A percentile compares a stretch with the other conserved stretches of the same genome.
Conservation (phyloP, 495 filamentous ascomycete genomes). For the Viridothelium virens region DNA sequence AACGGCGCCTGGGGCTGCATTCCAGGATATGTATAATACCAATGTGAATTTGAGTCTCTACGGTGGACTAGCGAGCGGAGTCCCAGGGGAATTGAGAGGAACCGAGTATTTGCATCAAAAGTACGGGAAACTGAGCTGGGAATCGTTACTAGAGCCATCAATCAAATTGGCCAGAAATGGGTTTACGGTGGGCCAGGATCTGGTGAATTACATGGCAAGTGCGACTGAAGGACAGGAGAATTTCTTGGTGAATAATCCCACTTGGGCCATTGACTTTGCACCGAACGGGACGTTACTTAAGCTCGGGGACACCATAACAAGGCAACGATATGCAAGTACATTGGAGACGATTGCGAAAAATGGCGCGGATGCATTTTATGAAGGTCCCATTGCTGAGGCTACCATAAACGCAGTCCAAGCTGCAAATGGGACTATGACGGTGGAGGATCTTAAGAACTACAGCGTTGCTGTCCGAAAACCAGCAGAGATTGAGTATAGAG, state of each 20-base stretch:
- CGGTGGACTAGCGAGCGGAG: slow-evolving; percentile 66
- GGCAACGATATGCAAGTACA: slow-evolving; percentile 70
- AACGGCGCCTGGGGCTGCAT: slow-evolving; percentile 61
- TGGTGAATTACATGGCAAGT: slow-evolving; percentile 57
- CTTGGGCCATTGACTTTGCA: slow-evolving; percentile 82
- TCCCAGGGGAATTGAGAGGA: slow-evolving; percentile 77
- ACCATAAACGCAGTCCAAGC: slow-evolving; percentile 58
- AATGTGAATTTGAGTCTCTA: slow-evolving; percentile 34
- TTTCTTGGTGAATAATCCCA: slow-evolving; percentile 64
- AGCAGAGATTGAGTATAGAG: slow-evolving; percentile 61
- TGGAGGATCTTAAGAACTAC: slow-evolving; percentile 68
- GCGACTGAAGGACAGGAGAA: slow-evolving; percentile 37
- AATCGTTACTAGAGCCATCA: slow-evolving; percentile 59
- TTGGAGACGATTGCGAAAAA: slow-evolving; percentile 63
- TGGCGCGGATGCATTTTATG: slow-evolving; percentile 70
- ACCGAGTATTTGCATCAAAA: slow-evolving; percentile 66
- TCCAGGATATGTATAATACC: slow-evolving; percentile 32
- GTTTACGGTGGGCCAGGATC: slow-evolving; percentile 61
- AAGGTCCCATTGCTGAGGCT: slow-evolving; percentile 61
- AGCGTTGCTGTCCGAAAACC: slow-evolving; percentile 52
- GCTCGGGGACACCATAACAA: slow-evolving; percentile 67
- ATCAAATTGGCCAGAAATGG: slow-evolving; percentile 67
- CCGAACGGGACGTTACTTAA: slow-evolving; percentile 64
- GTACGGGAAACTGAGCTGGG: slow-evolving; percentile 65
- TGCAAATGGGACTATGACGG: slow-evolving; percentile 71